phyloP scores from a whole-genome alignment of 2,329 filamentous ascomycete genomes.

The Moelleriella libera region DNA sequence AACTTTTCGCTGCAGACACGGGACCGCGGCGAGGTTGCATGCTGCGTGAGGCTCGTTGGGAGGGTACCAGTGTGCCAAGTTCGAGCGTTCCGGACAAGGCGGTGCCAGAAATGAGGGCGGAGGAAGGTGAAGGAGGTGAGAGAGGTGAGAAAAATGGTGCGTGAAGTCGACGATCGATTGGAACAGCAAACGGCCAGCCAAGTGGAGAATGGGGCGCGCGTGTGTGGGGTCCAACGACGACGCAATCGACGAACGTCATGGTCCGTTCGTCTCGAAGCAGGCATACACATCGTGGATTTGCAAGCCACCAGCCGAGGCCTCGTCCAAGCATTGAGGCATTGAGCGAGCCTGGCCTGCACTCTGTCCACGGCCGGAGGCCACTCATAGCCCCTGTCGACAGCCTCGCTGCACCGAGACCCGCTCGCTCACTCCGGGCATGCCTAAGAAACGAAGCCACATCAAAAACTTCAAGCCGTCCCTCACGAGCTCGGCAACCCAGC shows the following conservation, averaged over 20 bases:
- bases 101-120: no score
- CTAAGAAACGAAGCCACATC: slow-evolving; percentile 46
- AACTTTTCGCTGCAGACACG: not conserved
- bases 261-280: no score
- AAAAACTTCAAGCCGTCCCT: slow-evolving; percentile 45
- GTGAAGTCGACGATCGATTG: no score
- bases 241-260: no score
- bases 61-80: no score
- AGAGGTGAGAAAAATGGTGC: no score
- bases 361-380: not conserved
- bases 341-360: not conserved
- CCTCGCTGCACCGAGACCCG: not conserved
- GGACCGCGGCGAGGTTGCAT: not conserved
- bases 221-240: no score
- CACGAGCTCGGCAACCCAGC: slow-evolving; percentile 29
- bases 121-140: no score
- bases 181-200: no score
- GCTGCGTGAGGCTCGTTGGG: not conserved
- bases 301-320: not conserved
- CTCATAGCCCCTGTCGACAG: not conserved
- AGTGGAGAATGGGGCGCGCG: no score
- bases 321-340: not conserved
- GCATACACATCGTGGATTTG: not conserved
- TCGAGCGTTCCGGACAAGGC: no score
- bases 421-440: slow-evolving; percentile 29